Evolutionary conservation across 768 basidiomycete species (phyloP).

Genomic region (Agrocybe pediades): DNA sequence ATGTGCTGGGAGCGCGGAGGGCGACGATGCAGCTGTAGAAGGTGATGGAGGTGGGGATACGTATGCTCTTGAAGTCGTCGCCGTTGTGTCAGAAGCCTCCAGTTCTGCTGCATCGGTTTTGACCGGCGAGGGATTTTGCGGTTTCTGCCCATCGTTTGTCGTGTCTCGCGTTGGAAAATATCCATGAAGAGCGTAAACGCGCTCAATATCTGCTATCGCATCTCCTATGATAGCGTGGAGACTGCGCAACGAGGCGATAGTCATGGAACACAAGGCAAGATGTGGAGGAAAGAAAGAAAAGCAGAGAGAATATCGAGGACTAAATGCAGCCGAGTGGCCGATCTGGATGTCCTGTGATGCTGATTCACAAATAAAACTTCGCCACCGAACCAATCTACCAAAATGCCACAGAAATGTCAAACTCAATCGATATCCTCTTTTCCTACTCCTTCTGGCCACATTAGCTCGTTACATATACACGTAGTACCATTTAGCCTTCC

Average conservation of each 20-base stretch:
- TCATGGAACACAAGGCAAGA: constrained; percentile 34
- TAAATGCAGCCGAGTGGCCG: constrained; percentile 7
- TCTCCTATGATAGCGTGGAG: constrained; percentile 68
- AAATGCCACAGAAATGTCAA: constrained; percentile 7
- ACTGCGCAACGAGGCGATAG: constrained; percentile 63
- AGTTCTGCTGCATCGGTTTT: not conserved
- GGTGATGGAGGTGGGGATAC: constrained; percentile 36
- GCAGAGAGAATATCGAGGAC: constrained; percentile 11
- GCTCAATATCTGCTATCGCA: constrained; percentile 70
- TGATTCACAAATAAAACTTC: constrained; percentile 4
- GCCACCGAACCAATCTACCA: not conserved
- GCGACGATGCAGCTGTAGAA: constrained; percentile 15
- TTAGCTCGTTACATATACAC: constrained; percentile 10
- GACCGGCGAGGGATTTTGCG: not conserved
- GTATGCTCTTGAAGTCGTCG: constrained; percentile 25
- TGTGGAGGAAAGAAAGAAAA: constrained; percentile 4
- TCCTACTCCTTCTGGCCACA: not conserved
- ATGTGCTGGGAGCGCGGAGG: not conserved
- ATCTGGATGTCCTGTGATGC: constrained; percentile 11
- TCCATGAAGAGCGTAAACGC: constrained; percentile 44
- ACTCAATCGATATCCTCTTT: constrained; percentile 3
- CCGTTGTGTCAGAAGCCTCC: constrained; percentile 4
- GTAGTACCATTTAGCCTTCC: not conserved
- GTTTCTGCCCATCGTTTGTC: constrained; percentile 1
- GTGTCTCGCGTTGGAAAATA: constrained; percentile 11